Evolutionary conservation across 169 alveolate species (phyloP), one percentile per base, ranked within the genome.

Genomic region (Plasmodium cynomolgi): DNA sequence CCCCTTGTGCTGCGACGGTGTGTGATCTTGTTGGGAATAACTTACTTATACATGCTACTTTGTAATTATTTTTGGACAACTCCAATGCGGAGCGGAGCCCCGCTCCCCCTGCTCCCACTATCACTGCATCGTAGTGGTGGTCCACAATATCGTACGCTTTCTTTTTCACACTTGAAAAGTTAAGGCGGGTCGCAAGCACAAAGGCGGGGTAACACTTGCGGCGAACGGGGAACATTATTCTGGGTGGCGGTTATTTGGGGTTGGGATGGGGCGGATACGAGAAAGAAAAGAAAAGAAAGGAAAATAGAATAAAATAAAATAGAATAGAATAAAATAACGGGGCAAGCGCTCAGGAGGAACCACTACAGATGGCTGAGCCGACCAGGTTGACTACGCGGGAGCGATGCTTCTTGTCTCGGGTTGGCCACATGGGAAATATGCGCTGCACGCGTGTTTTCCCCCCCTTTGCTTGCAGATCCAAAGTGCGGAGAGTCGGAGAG

Each of bases 81-180:
- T 98, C 99, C 74, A 98, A 98, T 17, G 99, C 99, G 9, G 99
- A 99, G 50, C 99, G 97, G 47, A 98, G 96, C 17, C 99, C 99
- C 31, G 99, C 99, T 17, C 99, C 99, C 1, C 99, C 99, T 17
- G 99, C 99, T 11, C 99, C 99, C 31, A 99, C 99, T 23, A 99
- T 99, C 26, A 99, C 98, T 6, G 99, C 99, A 84, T 99, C 99
- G 92, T 97, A 99, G 77, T 98, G 96, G 93, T 98, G 99, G 81
- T 98, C 99, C 33, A 97, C 97, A 23, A 98, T 97, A 23, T 98
- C 98, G 95, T 97, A 97, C 23, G 97, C 97, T 95, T 93, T 84
- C 3, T 33, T 50, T 74, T 91, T 81, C 13, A 73, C 31, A 54
- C 72, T 81, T 0, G 95, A 91, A 54, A 91, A 91, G 37, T 80